Base-by-base conservation (phyloP, 495 filamentous ascomycete genomes). In the Lichina pygmaea region DNA sequence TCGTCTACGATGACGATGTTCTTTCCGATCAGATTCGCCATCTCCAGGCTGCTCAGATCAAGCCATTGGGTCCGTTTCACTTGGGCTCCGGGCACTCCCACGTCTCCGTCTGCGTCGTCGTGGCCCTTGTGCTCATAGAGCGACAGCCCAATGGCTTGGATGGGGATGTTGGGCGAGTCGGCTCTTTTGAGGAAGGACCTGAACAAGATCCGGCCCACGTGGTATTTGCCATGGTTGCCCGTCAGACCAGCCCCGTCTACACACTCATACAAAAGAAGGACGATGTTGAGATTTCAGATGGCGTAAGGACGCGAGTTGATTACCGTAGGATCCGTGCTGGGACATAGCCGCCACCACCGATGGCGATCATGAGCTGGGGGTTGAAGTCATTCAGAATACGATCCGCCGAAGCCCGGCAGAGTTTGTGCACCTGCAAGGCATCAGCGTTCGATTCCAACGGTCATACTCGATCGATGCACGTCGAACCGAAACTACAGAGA, bases 61-160 rank as follows among this genome's bases (percentile, higher is more conserved):
- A 99, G 72, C 89, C 89, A 99, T 67, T 99, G 89, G 34, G 91
- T 95, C 51, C 91, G 78, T 34, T 81, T 95, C 47, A 99, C 89
- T 61, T 92, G 89, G 51, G 81, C 93, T 45, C 91, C 89, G 31
- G 75, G 73, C 47, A 66, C 60, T 60, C 93, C 86, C 53, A 79
- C 68, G 42, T 66, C 62, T 33, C 53, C 54, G 47, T 69, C 68
- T 30, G 65, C 62, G 6, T 39, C 36, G 36, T 39, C 36, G 36
- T 39, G 11, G 36, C 3, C 36, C 11, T 39, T 39, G 37, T 72
- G 68, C 63, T 99, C 89, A 65, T 99, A 99, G 44, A 99, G 76
- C 24, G 85, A 93, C 42, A 99, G 77, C 43, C 89, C 89, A 58
- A 99, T 99, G 34, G 89, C 89, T 70, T 99, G 89, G 61, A 99